Conservation (phyloP, 352 stramenopile genomes). For the Peronospora tabacina region DNA sequence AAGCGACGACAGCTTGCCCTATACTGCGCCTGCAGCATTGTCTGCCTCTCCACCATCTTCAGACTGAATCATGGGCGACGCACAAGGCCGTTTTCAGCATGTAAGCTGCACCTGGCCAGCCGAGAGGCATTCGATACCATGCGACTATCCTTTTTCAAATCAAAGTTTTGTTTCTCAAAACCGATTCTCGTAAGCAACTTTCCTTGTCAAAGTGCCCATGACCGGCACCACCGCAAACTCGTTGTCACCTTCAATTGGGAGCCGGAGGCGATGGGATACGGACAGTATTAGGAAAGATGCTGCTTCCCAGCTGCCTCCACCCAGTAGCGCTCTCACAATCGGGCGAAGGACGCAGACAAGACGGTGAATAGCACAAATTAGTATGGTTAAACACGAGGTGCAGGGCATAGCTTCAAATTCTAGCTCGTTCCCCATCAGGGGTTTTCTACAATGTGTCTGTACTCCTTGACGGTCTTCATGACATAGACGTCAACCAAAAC, state of each 20-base stretch:
- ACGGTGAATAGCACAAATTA: background rate
- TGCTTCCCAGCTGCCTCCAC: conserved; percentile 7
- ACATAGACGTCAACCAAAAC: too few relatives aligned
- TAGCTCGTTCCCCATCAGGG: too few relatives aligned
- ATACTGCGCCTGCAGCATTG: conserved; percentile 9
- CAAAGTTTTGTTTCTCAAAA: background rate
- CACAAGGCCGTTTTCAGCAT: background rate
- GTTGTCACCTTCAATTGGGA: conserved; percentile 4
- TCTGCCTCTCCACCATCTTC: conserved; percentile 24
- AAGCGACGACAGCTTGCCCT: conserved; percentile 11
- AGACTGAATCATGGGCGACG: conserved; percentile 6
- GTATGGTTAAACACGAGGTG: conserved; percentile 19
- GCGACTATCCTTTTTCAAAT: conserved; percentile 2
- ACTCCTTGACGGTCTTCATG: too few relatives aligned
- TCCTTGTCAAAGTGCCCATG: too few relatives aligned
- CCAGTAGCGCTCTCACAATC: conserved; percentile 16
- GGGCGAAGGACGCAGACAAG: conserved; percentile 13
- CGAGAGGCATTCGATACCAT: conserved; percentile 17
- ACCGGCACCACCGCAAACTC: background rate
- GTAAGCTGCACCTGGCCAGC: background rate
- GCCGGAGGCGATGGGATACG: conserved; percentile 17
- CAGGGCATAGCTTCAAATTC: background rate
- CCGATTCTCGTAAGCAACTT: too few relatives aligned
- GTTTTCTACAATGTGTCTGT: too few relatives aligned
- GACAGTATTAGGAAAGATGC: conserved; percentile 21